Conservation (phyloP, 169 alveolate species). For the Plasmodium billcollinsi region DNA sequence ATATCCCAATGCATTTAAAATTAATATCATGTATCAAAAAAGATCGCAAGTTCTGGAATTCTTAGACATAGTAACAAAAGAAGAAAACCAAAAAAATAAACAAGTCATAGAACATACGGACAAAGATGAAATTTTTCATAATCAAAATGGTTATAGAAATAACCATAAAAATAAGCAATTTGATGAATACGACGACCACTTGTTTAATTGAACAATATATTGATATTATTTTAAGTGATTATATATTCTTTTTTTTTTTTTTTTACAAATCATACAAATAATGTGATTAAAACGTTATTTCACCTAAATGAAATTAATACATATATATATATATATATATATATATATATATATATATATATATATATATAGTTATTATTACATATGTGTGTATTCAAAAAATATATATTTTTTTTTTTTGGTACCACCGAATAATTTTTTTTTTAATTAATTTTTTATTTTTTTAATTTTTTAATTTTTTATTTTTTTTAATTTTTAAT, state of each 20-base stretch:
- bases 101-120: background rate
- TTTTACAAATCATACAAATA: too few relatives aligned
- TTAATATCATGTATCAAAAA: constrained; percentile 64
- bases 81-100: background rate
- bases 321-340: background rate
- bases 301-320: background rate
- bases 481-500: too few relatives aligned
- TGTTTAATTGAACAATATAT: background rate
- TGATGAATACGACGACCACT: constrained; percentile 1
- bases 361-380: background rate
- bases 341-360: background rate
- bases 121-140: background rate
- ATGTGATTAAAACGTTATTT: too few relatives aligned
- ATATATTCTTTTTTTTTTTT: too few relatives aligned
- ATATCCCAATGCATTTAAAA: constrained; percentile 44
- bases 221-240: too few relatives aligned
- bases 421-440: too few relatives aligned
- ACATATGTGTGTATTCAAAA: too few relatives aligned
- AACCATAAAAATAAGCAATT: background rate
- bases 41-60: constrained; percentile 54
- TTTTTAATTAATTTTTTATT: too few relatives aligned
- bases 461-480: too few relatives aligned
- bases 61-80: constrained; percentile 6
- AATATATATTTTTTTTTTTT: too few relatives aligned
- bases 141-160: background rate